Conservation (phyloP, 305 asterid species). For the Solanum chacoense region DNA sequence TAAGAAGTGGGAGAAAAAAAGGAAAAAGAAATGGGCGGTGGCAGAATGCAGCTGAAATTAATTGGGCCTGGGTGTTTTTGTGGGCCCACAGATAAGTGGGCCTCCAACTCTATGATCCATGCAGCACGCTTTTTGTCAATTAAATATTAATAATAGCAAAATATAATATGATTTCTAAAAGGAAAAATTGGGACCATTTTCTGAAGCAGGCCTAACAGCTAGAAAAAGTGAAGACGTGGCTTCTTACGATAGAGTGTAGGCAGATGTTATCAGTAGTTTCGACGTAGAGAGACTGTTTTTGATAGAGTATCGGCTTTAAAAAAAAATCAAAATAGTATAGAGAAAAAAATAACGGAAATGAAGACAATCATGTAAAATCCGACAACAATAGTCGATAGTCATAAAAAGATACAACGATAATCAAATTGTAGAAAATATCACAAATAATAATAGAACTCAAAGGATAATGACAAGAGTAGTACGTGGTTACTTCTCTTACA, state of each 20-base stretch:
- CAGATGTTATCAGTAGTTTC: too few species aligned
- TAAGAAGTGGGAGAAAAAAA: not conserved
- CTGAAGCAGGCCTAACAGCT: constrained; percentile 3
- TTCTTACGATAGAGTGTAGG: not conserved
- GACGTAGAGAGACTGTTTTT: accelerated
- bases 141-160: not conserved
- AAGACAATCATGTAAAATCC: not conserved
- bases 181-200: constrained; percentile 11
- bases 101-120: constrained; percentile 6
- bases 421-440: not conserved
- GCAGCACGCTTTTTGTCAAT: constrained; percentile 19
- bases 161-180: not conserved
- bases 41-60: not conserved
- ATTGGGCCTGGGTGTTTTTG: not conserved
- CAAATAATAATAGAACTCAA: too few species aligned
- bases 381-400: too few species aligned
- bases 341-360: not conserved
- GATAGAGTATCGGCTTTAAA: too few species aligned
- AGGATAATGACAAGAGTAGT: not conserved
- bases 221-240: constrained; percentile 7
- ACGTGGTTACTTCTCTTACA: constrained; percentile 24
- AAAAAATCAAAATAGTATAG: too few species aligned
- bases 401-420: too few species aligned
- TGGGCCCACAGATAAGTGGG: constrained; percentile 21
- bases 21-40: not conserved